A percentile compares a stretch with the other conserved stretches of the same genome.
Evolutionary conservation across 108 stramenopile species (phyloP).

Genomic region (Nitzschia sp.): DNA sequence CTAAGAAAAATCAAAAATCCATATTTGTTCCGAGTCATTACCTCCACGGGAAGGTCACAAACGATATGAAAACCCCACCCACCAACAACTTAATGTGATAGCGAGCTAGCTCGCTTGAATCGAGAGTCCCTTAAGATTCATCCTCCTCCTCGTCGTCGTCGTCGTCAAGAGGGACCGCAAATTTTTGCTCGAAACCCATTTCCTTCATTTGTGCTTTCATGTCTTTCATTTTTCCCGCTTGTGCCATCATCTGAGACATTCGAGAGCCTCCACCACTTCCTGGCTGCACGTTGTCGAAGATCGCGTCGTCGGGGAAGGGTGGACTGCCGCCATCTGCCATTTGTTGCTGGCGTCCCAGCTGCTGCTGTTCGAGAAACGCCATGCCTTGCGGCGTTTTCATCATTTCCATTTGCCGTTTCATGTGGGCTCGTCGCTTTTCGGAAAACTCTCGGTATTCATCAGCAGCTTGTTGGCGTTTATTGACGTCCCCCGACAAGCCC

Average conservation of each 20-base stretch:
- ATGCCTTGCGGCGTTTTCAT: slow-evolving; percentile 21
- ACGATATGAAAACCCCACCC: too few species aligned
- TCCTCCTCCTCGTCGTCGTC: slow-evolving; percentile 21
- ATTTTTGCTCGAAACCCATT: slow-evolving; percentile 19
- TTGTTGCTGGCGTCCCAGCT: slow-evolving; percentile 4
- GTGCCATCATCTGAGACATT: slow-evolving; percentile 36
- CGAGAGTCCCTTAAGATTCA: too few species aligned
- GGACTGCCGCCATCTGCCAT: neutral
- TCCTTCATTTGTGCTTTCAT: slow-evolving; percentile 10
- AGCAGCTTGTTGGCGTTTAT: slow-evolving; percentile 7
- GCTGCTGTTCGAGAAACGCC: slow-evolving; percentile 27
- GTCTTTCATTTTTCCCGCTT: slow-evolving; percentile 27
- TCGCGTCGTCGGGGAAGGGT: slow-evolving; percentile 1
- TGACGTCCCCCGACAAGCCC: slow-evolving; percentile 18
- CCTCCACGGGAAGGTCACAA: too few species aligned
- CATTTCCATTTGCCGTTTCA: slow-evolving; percentile 18
- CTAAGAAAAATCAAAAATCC: too few species aligned
- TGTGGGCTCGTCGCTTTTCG: slow-evolving; percentile 14
- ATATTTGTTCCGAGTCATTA: too few species aligned
- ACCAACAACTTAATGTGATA: too few species aligned
- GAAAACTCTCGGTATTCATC: slow-evolving; percentile 32
- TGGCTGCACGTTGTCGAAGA: neutral
- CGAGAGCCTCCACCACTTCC: slow-evolving; percentile 30
- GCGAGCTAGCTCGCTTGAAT: too few species aligned
- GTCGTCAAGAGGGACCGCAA: slow-evolving; percentile 24